These are phyloP conservation scores for Sugiyamaella americana DNA, from an alignment of 805 yeast species.

Conservation along the genomic window DNA sequence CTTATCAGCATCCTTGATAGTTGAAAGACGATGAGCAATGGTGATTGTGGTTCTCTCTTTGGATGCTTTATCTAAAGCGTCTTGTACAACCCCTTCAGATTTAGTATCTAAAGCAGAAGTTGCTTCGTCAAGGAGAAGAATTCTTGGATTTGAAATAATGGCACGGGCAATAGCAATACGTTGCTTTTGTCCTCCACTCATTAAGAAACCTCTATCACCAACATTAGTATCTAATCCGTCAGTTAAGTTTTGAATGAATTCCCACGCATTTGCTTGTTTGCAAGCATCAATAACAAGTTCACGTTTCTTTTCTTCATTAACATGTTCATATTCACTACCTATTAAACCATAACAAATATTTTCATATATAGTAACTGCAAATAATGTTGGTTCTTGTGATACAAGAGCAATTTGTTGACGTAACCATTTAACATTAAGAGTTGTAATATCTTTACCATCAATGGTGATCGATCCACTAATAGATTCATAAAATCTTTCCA, in stretches of 20 bases:
- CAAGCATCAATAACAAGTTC: slow-evolving; percentile 33
- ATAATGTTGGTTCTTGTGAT: slow-evolving; percentile 91
- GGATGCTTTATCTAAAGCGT: slow-evolving; percentile 34
- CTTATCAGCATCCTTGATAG: slow-evolving; percentile 49
- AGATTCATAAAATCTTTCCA: slow-evolving; percentile 85
- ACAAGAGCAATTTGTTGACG: slow-evolving; percentile 78
- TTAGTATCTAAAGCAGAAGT: slow-evolving; percentile 52
- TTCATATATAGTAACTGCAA: slow-evolving; percentile 80
- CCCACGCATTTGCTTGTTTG: slow-evolving; percentile 34
- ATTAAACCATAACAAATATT: slow-evolving; percentile 79
- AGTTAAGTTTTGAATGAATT: slow-evolving; percentile 51
- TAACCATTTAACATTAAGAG: slow-evolving; percentile 66
- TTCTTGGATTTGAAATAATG: slow-evolving; percentile 53
- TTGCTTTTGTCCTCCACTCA: slow-evolving; percentile 71
- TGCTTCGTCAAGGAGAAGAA: slow-evolving; percentile 60
- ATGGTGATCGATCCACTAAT: slow-evolving; percentile 63
- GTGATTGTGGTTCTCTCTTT: slow-evolving; percentile 43
- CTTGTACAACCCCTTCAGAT: slow-evolving; percentile 37
- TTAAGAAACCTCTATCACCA: slow-evolving; percentile 49
- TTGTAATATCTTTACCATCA: slow-evolving; percentile 76
- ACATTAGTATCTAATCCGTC: slow-evolving; percentile 73
- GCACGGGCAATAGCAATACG: slow-evolving; percentile 68
- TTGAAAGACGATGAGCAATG: slow-evolving; percentile 52
- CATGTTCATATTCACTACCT: slow-evolving; percentile 59
- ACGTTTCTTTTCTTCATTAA: slow-evolving; percentile 34